Evolutionary conservation across 352 stramenopile genomes (phyloP), one percentile per base, ranked within the genome.

Genomic region (Phytophthora cryptogea): DNA sequence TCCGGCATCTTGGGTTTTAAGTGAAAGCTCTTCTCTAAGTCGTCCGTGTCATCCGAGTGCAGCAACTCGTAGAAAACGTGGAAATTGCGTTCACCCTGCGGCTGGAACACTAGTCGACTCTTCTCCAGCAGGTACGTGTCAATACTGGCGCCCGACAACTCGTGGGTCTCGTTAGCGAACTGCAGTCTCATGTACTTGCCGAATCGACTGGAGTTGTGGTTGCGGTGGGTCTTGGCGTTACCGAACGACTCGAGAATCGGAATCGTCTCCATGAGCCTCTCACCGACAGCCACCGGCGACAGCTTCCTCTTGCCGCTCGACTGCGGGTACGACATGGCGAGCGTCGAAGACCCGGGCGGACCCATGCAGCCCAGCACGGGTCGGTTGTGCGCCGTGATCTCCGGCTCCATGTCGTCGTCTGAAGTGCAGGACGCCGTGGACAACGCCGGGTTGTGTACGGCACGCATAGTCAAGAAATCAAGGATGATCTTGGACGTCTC

Each of bases 401-500:
- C 83, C 1, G 82, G 79, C 40, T 95, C 86, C 47, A 85, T 70
- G 14, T 93, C 86, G 23, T 80, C 67, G 20, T 80, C 71, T 4
- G 71, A 79, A n/a, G 68, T 66, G 27, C 59, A 76, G 0, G 78
- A 91, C 9, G 74, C 63, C 5, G 78, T 39, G 4, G 80, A 89
- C 4, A 74, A 60, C 40, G 75, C 66, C 10, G 64, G 59, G 33
- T 72, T 80, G 61, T 86, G 74, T 6, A 84, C 72, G 0, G 82
- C 86, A 8, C 81, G 75, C 59, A 85, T 90, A 3, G 87, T 90
- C 23, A 95, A 63, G 63, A 95, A 93, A 50, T 95, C 83, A 35
- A 94, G 61, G 28, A 94, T 90, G 71, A 97, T 96, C 74, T 98
- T 98, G 54, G 94, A 97, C 14, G 92, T 97, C 62, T 98, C 94